Base-by-base conservation (phyloP, 2,329 filamentous ascomycete species). In the Zymoseptoria tritici region DNA sequence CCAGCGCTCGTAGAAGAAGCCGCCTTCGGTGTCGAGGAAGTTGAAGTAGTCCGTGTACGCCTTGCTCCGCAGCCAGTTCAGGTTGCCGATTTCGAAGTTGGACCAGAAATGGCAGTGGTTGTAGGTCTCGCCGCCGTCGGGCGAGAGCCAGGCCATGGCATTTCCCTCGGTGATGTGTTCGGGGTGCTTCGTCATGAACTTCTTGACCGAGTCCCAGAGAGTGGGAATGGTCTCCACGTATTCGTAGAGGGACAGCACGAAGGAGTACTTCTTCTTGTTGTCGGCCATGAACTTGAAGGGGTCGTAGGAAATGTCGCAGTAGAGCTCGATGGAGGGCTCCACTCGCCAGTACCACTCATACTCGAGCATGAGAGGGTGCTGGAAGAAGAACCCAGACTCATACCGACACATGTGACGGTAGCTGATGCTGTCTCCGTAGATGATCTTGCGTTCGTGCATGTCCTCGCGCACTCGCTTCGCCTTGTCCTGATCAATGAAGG, bases 331-430 rank as follows among this genome's bases (percentile, higher is more conserved):
- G 77, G 90, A 94, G 69, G 94, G 94, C 82, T 99, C 94, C 13
- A 99, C 94, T 68, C 95, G 90, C 94, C 94, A 99, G 83, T 99
- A 99, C 85, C 91, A 99, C 73, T 99, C 94, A 77, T 96, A 99
- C 74, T 97, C 91, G 75, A 90, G 78, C 90, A 99, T 92, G 67
- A 97, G 79, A 29, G 85, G 84, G 75, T 99, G 94, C 62, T 89
- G 91, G 85, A 97, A 99, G 83, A 99, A 99, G 83, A 99, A 99
- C 49, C 94, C 94, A 7, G 93, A 97, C 78, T 99, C 94, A 74
- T 96, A 99, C 65, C 94, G 90, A 78, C 94, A 99, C 94, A 99
- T 99, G 81, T 99, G 95, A 64, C 94, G 87, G 80, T 99, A 99
- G 79, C 90, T 96, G 78, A 96, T 79, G 9, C 91, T 96, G 76